phyloP scores from a whole-genome alignment of 768 basidiomycete genomes.

The Candolleomyces eurysporus region DNA sequence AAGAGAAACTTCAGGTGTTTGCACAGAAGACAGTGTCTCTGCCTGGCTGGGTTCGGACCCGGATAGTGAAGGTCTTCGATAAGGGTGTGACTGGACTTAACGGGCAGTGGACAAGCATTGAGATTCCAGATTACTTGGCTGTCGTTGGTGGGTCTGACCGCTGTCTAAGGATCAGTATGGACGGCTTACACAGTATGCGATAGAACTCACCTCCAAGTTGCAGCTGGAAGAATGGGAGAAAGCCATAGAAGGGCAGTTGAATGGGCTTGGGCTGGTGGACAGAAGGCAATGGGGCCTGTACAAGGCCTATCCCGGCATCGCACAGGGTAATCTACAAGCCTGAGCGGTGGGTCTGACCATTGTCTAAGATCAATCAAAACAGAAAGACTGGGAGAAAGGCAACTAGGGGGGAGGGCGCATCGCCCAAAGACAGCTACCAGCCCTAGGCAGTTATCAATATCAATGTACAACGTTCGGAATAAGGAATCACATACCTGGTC shows the following conservation, averaged over 20 bases:
- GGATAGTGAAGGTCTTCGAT: conserved; percentile 39
- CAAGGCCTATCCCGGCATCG: conserved; percentile 45
- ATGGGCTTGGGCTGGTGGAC: conserved; percentile 9
- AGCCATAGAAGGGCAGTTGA: background rate
- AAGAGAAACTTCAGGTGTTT: background rate
- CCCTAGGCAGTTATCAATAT: no score
- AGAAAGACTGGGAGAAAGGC: no score
- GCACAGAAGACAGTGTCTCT: conserved; percentile 7
- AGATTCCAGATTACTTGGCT: background rate
- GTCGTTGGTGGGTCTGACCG: conserved; percentile 1
- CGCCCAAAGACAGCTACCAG: no score
- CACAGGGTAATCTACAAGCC: conserved; percentile 34
- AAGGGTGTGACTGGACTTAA: conserved; percentile 34
- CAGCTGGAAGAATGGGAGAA: background rate
- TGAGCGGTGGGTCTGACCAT: background rate
- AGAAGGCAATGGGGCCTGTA: conserved; percentile 42
- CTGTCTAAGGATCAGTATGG: no score
- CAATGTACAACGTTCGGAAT: background rate
- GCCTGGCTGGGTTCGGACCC: conserved; percentile 37
- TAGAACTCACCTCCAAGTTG: conserved; percentile 4
- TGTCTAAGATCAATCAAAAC: no score
- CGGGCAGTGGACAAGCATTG: background rate
- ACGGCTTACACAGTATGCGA: background rate
- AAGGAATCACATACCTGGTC: background rate
- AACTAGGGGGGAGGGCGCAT: no score